Percentiles rank a stretch among this genome's conserved stretches.
phyloP scores from a whole-genome alignment of 2,329 filamentous ascomycete species.

The Orbilia brochopaga region DNA sequence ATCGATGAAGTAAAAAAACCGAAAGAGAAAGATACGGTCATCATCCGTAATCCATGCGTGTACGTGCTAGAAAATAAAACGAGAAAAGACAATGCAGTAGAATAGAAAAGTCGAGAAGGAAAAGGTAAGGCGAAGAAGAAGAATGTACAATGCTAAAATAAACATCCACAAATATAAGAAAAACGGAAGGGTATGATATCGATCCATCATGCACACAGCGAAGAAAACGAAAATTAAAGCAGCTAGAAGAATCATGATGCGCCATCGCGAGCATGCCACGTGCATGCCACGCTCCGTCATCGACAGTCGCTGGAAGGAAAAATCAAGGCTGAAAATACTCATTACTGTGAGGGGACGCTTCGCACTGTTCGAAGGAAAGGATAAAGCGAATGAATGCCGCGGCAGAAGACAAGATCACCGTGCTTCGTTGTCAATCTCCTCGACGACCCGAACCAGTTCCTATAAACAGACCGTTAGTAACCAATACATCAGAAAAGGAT shows the following conservation, averaged over 20 bases:
- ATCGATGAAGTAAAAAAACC: not conserved
- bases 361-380: constrained; percentile 5
- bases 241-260: constrained; percentile 21
- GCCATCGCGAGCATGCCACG: constrained; percentile 14
- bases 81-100: not conserved
- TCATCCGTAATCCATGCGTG: not conserved
- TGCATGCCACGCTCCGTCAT: constrained; percentile 24
- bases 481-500: not conserved
- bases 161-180: constrained; percentile 3
- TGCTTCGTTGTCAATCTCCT: constrained; percentile 53
- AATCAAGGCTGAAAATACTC: constrained; percentile 1
- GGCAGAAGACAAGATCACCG: constrained; percentile 15
- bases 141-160: not conserved
- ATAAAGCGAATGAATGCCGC: not conserved
- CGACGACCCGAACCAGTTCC: constrained; percentile 54
- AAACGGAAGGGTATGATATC: not conserved
- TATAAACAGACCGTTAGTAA: constrained; percentile 26
- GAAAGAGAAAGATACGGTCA: not conserved
- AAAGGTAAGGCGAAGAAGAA: constrained; percentile 2
- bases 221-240: constrained; percentile 8
- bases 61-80: constrained; percentile 3
- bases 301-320: not conserved
- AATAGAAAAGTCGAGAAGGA: constrained; percentile 4
- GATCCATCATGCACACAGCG: not conserved
- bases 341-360: constrained; percentile 22